Evolutionary conservation across 306 rosid genomes (phyloP).

Genomic region (Cucurbita argyrosperma): DNA sequence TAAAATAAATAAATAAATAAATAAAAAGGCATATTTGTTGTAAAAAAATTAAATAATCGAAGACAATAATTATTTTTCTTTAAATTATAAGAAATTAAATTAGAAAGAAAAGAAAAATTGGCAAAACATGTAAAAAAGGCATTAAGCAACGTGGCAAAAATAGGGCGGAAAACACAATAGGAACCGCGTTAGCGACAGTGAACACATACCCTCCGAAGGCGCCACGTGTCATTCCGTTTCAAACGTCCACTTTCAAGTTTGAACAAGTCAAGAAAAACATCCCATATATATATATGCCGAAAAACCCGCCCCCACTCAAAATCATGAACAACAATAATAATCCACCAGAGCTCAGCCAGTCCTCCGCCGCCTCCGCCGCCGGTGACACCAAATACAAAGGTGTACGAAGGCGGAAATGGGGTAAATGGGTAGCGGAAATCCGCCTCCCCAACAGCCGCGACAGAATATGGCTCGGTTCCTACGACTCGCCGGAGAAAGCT

Average conservation of each 20-base stretch:
- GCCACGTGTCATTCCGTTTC: not conserved
- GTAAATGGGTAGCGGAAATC: constrained; percentile 74
- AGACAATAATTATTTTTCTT: too few species aligned
- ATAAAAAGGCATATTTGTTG: too few species aligned
- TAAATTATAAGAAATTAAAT: too few species aligned
- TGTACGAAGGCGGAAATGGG: constrained; percentile 77
- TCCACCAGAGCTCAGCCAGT: too few species aligned
- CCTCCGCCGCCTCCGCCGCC: not conserved
- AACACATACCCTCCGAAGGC: not conserved
- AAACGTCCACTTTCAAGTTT: not conserved
- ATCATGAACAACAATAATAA: not conserved
- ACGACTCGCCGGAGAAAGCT: constrained; percentile 49
- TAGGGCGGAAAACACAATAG: not conserved
- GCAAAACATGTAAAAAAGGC: too few species aligned
- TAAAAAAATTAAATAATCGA: too few species aligned
- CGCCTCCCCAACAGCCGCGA: constrained; percentile 76
- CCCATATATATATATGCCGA: not conserved
- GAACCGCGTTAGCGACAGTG: not conserved
- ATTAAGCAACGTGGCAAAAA: not conserved
- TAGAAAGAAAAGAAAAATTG: too few species aligned
- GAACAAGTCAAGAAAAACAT: not conserved
- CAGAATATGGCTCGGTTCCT: constrained; percentile 80
- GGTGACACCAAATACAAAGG: constrained; percentile 28
- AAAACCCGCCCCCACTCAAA: not conserved
- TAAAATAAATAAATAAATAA: too few species aligned